Conservation (phyloP, 2,329 filamentous ascomycete genomes). For the Incumbomyces delicatus region DNA sequence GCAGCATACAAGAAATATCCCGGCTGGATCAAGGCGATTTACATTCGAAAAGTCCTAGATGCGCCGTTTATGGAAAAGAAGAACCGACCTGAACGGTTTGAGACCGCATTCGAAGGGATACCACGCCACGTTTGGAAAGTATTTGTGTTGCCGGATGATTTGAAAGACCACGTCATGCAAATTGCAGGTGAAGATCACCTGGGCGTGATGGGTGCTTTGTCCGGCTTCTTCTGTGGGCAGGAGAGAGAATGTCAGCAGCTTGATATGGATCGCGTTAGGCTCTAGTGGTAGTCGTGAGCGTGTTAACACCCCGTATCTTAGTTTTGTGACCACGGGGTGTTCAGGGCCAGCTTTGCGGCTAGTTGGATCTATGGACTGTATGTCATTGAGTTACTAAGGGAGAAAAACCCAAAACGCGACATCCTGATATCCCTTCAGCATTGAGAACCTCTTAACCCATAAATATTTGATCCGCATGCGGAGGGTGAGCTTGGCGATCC, state of each 20-base stretch:
- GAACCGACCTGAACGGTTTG: conserved; percentile 66
- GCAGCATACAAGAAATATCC: conserved; percentile 60
- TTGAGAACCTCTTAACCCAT: not conserved
- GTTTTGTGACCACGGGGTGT: too few species aligned
- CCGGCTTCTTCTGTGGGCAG: not conserved
- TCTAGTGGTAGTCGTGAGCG: not conserved
- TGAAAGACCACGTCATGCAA: conserved; percentile 30
- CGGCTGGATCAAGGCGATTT: conserved; percentile 71
- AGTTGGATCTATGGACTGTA: too few species aligned
- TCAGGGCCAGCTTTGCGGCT: too few species aligned
- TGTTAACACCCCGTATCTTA: not conserved
- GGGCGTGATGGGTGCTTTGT: not conserved
- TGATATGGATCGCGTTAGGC: not conserved
- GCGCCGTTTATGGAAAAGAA: conserved; percentile 65
- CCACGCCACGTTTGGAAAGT: conserved; percentile 66
- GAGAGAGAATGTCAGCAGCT: conserved; percentile 2
- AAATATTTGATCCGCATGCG: not conserved
- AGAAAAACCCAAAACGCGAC: too few species aligned
- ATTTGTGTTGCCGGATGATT: conserved; percentile 66
- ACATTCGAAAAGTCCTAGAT: conserved; percentile 74
- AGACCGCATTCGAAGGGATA: conserved; percentile 69
- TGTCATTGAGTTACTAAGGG: too few species aligned
- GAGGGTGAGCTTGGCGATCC: not conserved
- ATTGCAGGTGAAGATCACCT: conserved; percentile 13
- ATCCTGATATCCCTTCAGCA: not conserved